Base-by-base conservation (phyloP, 2,329 filamentous ascomycete genomes). In the Podosphaera xanthii region DNA sequence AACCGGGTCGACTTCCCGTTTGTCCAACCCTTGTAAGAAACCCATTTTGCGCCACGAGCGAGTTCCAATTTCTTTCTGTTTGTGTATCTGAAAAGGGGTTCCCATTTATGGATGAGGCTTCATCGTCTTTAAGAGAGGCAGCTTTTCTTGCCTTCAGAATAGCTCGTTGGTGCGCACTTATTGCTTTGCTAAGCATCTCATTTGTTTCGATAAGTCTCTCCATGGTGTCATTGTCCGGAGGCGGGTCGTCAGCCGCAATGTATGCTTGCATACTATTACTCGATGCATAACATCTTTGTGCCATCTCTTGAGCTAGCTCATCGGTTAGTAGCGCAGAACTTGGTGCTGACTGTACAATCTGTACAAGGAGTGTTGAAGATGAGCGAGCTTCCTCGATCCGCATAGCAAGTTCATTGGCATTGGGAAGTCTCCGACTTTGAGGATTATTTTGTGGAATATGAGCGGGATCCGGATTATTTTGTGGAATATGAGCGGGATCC, bases 171-270 rank as follows among this genome's bases (percentile, higher is more conserved):
- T 96, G 87, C 68, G 88, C 83, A 63, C 82, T 92, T 48, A 91
- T 76, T 0, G 90, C 84, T 52, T 86, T 80, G 61, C 87, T 86
- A 36, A 98, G 76, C 68, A 91, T 86, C 71, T 97, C 92, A 69
- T 94, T 95, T 12, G 88, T 92, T 70, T 96, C 89, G 67, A 98
- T 95, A 62, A 98, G 74, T 12, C 82, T 90, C 68, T 92, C 82
- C 79, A 97, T 88, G 0, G 91, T 97, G 64, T 95, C 85, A 67
- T 95, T 91, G 70, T 97, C 92, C 0, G 91, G 90, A 0, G 80
- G 69, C 0, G 91, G 90, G 68, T 87, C 79, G 60, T 85, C 82
- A 54, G 83, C 80, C 49, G 82, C 77, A 75, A 97, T 95, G 72
- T 94, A 97, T 38, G 77, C 76, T 67, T 96, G 89, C 65, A 97